phyloP scores from a whole-genome alignment of 345 rosid species.

The Populus nigra region DNA sequence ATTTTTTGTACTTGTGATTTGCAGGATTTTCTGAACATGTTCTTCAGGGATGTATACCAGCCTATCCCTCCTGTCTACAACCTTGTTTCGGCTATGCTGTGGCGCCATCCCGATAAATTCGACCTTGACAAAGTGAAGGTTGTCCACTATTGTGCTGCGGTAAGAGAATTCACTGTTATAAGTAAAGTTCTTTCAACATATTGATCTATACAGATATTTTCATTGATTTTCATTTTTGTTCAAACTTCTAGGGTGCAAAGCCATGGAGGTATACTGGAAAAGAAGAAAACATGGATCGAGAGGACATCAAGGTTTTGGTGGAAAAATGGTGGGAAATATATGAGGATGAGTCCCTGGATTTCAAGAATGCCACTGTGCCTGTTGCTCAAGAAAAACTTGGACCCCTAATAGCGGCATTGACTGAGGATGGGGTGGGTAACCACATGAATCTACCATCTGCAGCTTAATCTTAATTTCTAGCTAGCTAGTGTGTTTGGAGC shows the following conservation, averaged over 20 bases:
- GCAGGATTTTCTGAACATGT: conserved; percentile 81
- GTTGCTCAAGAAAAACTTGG: conserved; percentile 13
- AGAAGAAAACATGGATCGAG: conserved; percentile 77
- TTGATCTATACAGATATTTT: background rate
- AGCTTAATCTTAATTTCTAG: conserved; percentile 28
- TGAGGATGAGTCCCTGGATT: conserved; percentile 24
- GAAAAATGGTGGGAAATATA: conserved; percentile 73
- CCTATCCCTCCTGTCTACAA: conserved; percentile 66
- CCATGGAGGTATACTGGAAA: conserved; percentile 92
- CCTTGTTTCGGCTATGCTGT: conserved; percentile 78
- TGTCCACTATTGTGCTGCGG: conserved; percentile 84
- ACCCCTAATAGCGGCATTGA: conserved; percentile 17
- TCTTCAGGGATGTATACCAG: conserved; percentile 64
- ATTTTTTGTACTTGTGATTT: background rate
- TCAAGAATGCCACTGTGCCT: background rate
- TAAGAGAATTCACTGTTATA: conserved; percentile 26
- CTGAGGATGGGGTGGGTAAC: conserved; percentile 10
- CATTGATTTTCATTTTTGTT: background rate
- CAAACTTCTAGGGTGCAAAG: conserved; percentile 54
- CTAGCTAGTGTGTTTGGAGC: background rate
- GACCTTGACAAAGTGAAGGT: conserved; percentile 63
- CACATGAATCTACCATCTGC: conserved; percentile 37
- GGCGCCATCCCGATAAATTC: conserved; percentile 89
- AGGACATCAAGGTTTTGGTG: conserved; percentile 42
- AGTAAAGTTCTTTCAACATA: background rate